Evolutionary conservation across 2,329 filamentous ascomycete species (phyloP).

Genomic region (Pestalotiopsis sp.): DNA sequence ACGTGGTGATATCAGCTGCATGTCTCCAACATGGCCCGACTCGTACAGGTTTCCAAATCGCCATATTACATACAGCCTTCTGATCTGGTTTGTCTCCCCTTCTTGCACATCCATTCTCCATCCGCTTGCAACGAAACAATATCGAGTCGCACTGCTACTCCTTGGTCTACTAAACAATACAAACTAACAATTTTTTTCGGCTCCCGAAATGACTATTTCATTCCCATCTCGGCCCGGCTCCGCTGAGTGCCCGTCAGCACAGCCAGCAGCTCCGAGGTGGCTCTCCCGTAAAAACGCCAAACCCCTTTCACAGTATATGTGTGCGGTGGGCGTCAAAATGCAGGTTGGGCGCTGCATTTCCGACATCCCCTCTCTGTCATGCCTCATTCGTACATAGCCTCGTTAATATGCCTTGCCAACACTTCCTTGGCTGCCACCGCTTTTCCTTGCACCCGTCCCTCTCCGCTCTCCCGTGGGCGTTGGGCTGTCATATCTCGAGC

Average conservation of each 20-base stretch:
- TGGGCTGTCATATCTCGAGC: slow-evolving; percentile 30
- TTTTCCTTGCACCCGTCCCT: slow-evolving; percentile 15
- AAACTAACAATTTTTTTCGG: background rate
- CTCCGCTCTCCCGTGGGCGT: slow-evolving; percentile 20
- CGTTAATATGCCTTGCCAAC: slow-evolving; percentile 33
- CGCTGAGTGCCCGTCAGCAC: background rate
- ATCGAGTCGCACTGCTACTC: background rate
- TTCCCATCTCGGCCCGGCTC: background rate
- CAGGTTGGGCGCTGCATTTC: background rate
- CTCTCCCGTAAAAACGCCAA: background rate
- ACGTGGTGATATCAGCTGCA: background rate
- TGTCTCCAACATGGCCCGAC: background rate
- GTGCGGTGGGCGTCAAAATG: background rate
- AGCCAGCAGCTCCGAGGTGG: background rate
- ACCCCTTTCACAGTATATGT: background rate
- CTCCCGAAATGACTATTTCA: background rate
- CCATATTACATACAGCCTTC: background rate
- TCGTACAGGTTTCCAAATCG: too few relatives aligned
- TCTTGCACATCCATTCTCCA: background rate
- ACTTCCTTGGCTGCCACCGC: slow-evolving; percentile 27
- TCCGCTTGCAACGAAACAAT: background rate
- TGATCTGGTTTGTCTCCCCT: background rate
- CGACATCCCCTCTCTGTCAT: background rate
- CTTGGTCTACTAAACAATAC: slow-evolving; percentile 12
- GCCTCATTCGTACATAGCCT: background rate